Base-by-base conservation (phyloP, 495 filamentous ascomycete genomes). In the Tuber magnatum region DNA sequence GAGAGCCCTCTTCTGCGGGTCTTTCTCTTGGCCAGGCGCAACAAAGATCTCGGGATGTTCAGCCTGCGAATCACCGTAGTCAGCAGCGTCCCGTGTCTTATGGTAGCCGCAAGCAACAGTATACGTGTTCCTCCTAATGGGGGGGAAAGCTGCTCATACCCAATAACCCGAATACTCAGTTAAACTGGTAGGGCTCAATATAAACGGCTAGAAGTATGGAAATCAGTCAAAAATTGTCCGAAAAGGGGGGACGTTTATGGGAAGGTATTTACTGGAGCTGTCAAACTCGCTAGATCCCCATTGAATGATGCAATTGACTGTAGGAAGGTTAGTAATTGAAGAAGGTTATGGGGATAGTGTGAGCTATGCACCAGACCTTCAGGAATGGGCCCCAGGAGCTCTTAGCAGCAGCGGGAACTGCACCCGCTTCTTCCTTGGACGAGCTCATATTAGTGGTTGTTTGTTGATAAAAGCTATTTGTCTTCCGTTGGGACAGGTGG, bases 101-200 rank as follows among this genome's bases (percentile, higher is more conserved):
- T 7, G 44, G 32, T 4, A 65, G 56, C 28, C 12, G 14, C 28
- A 35, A 35, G 28, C 14, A 65, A 65, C 32, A 18, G 3, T 65
- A 35, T 32, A 65, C 56, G 56, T 35, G 56, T 65, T 35, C 56
- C 65, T 74, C 43, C 81, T 24, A 51, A 56, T 28, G 22, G 28
- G 61, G 10, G 70, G n/a, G 51, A 48, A 74, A 51, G 76, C 78
- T n/a, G 65, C 32, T 28, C 56, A 18, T 35, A 82, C 81, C 96
- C 95, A 99, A 87, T 97, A 98, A 70, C 93, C 92, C 75, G 92
- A 94, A 86, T 94, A 99, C 83, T 99, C 95, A 78, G 91, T 92
- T 71, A 99, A 88, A 79, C 93, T 97, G 74, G 92, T 97, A 40
- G 91, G 90, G 71, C 93, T 94, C 56, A 97, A 90, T 84, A 99